Evolutionary conservation across 495 filamentous ascomycete species (phyloP), one percentile per base, ranked within the genome.

Genomic region (Penicillium roqueforti): DNA sequence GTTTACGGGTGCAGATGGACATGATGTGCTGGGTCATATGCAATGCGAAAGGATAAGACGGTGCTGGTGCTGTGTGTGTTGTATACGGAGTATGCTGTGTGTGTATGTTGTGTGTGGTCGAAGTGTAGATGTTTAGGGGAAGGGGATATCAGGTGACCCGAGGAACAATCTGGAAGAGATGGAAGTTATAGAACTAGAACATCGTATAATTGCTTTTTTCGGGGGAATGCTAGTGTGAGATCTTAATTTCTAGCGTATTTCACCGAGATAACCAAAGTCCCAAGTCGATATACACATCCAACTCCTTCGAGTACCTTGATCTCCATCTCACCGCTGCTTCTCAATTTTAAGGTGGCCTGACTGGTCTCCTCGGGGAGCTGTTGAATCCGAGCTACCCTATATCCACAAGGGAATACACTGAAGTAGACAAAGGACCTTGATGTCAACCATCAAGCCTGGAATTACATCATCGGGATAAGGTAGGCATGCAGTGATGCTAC

Each of bases 1-100:
- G 64, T 61, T 80, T 83, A 39, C 79, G 76, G 11, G 34, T 48
- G 37, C 40, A 20, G 41, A 59, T 48, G 14, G 41, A 22, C 38
- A 42, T 45, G 7, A 10, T 22, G 23, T 38, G 43, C 40, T 53
- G 18, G 36, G n/a, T 50, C 47, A 40, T 41, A 50, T 50, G 47
- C 47, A 50, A 46, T 19, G 26, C 19, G 13, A 38, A 11, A 20
- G 37, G 36, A 13, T 31, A 31, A 31, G 28, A 31, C 28, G 4
- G 10, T n/a, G n/a, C n/a, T n/a, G 28, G 9, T 10, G 10, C 6
- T 4, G 25, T 26, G 25, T n/a, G 10, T 14, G 26, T 10, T 29
- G 34, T 16, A n/a, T 36, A 23, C 22, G 32, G 32, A n/a, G 11
- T n/a, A n/a, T n/a, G n/a, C 22, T 23, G 22, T 2, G 28, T 29